These are phyloP conservation scores for Cornus controversa DNA, from an alignment of 148 eudicot genomes.

Conservation along the genomic window DNA sequence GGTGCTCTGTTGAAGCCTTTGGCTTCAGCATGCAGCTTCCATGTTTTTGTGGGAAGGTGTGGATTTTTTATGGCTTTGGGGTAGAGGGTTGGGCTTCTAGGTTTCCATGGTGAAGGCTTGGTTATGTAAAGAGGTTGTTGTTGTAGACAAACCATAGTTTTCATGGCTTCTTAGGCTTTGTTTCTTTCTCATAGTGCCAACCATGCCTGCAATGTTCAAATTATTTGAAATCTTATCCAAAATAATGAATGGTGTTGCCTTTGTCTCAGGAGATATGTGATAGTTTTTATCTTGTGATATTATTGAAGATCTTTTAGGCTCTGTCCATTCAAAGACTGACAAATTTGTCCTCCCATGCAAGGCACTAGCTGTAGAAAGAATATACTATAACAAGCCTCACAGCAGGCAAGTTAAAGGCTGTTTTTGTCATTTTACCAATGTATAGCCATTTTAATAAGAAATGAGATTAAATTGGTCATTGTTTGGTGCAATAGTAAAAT, in stretches of 20 bases:
- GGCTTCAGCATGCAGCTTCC: slow-evolving; percentile 30
- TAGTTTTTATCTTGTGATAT: neutral
- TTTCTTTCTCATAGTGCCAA: neutral
- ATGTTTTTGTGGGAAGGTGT: slow-evolving; percentile 8
- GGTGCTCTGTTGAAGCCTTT: slow-evolving; percentile 34
- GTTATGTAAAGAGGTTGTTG: slow-evolving; percentile 9
- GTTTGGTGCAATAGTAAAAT: too few species aligned
- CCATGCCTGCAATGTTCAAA: neutral
- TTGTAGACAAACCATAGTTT: slow-evolving; percentile 19
- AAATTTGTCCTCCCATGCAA: neutral
- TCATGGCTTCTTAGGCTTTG: slow-evolving; percentile 24
- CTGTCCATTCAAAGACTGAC: neutral
- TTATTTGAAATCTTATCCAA: slow-evolving; percentile 25
- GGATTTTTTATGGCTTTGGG: slow-evolving; percentile 9
- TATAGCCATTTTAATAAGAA: too few species aligned
- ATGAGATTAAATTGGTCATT: too few species aligned
- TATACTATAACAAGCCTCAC: neutral
- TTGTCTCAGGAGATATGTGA: neutral
- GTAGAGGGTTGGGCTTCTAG: slow-evolving; percentile 15
- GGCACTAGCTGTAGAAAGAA: neutral
- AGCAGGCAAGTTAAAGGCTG: too few species aligned
- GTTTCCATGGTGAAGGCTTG: slow-evolving; percentile 15
- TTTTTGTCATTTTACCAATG: too few species aligned
- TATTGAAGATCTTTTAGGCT: slow-evolving; percentile 8
- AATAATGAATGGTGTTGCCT: slow-evolving; percentile 25